Base-by-base conservation (phyloP, 768 basidiomycete genomes). In the Boletellus sp. region DNA sequence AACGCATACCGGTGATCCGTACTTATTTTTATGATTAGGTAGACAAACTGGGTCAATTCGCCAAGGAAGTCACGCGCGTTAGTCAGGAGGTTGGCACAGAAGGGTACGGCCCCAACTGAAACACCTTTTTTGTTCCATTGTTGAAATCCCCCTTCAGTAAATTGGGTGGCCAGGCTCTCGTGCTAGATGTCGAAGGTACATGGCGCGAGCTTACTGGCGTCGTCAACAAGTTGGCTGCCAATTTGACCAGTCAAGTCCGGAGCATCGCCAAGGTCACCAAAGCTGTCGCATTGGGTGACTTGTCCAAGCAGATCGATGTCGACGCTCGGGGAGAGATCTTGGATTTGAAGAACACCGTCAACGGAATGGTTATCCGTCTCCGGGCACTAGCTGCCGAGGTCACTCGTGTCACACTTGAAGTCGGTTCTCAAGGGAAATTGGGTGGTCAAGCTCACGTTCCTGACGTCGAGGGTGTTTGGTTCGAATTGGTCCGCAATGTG, bases 391-490 rank as follows among this genome's bases (percentile, higher is more conserved):
- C 88, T 12, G 83, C 85, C 3, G 89, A 92, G 70, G 89, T 92
- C 47, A 91, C 88, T 6, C 76, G 89, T 37, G 89, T 91, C 50
- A 89, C 89, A 7, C 70, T 87, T 42, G 89, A 91, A 72, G 90
- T 93, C 65, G 90, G 89, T 58, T 86, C 83, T 54, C 86, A 93
- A 72, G 92, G 91, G 15, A 90, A 90, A 72, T 72, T 94, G 48
- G 91, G 92, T 51, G 90, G 90, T 39, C 88, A 93, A 67, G 92
- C 90, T 1, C 75, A 84, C 47, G 92, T 95, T 10, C 85, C 88
- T 22, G 89, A 91, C 55, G 90, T 93, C 20, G 87, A 93, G 63
- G 92, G 92, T n/a, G 85, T 89, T n/a, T 89, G 88, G 88, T 80
- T 83, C 54, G 85, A 91, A 63, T 72, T 90, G 68, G 89, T 89